Evolutionary conservation across 495 filamentous ascomycete genomes (phyloP).

Genomic region (Jackrogersella minutella): DNA sequence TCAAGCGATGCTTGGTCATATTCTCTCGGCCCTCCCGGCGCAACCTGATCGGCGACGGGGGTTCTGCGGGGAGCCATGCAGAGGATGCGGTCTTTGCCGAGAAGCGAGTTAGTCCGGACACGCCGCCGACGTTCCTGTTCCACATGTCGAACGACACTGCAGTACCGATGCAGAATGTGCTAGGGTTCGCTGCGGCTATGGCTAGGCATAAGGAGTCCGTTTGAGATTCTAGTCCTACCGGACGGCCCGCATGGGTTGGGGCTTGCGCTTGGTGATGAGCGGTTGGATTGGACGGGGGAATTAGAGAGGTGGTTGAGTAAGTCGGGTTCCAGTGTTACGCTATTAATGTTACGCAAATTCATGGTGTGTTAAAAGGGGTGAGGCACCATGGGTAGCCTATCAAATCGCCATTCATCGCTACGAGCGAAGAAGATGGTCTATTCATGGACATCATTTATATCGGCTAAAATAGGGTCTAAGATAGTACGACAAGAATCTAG

Average conservation of each 20-base stretch:
- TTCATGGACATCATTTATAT: too few species aligned
- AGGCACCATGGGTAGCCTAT: background rate
- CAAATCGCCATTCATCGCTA: too few species aligned
- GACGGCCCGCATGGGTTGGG: conserved; percentile 26
- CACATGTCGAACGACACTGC: conserved; percentile 27
- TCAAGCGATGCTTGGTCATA: too few species aligned
- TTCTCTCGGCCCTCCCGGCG: too few species aligned
- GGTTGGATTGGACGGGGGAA: conserved; percentile 12
- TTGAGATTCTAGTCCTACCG: conserved; percentile 13
- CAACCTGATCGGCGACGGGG: conserved; percentile 15
- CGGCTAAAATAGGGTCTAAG: too few species aligned
- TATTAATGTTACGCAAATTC: background rate
- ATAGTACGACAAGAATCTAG: too few species aligned
- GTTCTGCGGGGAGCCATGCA: background rate
- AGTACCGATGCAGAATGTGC: conserved; percentile 20
- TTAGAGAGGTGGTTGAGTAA: conserved; percentile 20
- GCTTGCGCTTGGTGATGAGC: conserved; percentile 3
- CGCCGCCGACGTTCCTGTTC: conserved; percentile 30
- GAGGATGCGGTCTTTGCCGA: conserved; percentile 21
- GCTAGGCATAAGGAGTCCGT: conserved; percentile 2
- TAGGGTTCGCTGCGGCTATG: conserved; percentile 20
- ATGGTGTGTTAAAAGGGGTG: background rate
- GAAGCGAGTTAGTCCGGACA: conserved; percentile 13
- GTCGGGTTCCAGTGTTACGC: background rate
- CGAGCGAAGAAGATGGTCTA: too few species aligned